Percentiles rank a stretch among this genome's conserved stretches.
Conservation (phyloP, 202 grass and related monocot genomes). For the Zoysia matrella region DNA sequence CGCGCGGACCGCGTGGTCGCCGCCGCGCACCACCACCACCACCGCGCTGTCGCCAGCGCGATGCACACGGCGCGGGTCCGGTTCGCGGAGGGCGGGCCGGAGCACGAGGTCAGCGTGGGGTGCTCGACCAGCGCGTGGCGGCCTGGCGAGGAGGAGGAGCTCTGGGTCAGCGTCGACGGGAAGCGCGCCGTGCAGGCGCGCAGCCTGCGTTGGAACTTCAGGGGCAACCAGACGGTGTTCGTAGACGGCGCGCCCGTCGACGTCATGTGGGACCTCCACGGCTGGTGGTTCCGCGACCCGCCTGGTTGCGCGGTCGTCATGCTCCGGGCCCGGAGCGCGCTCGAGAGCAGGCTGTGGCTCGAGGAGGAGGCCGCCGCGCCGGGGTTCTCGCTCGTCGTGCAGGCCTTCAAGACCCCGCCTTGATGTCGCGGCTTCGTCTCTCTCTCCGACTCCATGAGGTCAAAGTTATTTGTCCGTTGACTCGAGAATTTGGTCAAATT, state of each 20-base stretch:
- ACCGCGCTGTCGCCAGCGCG: constrained; percentile 4
- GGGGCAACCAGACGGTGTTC: constrained; percentile 96
- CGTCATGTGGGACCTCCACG: constrained; percentile 88
- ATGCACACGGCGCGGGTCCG: constrained; percentile 53
- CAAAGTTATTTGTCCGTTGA: neutral
- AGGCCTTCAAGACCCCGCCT: constrained; percentile 58
- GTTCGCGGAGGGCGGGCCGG: constrained; percentile 64
- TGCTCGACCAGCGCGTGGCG: constrained; percentile 40
- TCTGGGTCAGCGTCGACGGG: constrained; percentile 81
- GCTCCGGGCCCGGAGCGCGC: constrained; percentile 69
- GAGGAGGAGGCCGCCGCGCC: constrained; percentile 67
- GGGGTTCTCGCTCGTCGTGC: constrained; percentile 80
- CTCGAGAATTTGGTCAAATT: neutral
- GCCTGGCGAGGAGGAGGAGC: constrained; percentile 42
- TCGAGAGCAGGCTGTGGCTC: constrained; percentile 91
- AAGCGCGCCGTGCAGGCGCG: constrained; percentile 74
- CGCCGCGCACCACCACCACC: neutral
- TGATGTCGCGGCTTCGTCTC: constrained; percentile 25
- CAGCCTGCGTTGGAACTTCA: constrained; percentile 81
- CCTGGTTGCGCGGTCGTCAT: constrained; percentile 71
- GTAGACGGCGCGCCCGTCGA: constrained; percentile 83
- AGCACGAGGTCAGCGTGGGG: constrained; percentile 86
- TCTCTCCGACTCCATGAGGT: neutral
- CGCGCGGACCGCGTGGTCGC: constrained; percentile 71
- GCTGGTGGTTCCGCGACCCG: constrained; percentile 67